Base-by-base conservation (phyloP, 305 asterid genomes). In the Solanum aculeatissimum region DNA sequence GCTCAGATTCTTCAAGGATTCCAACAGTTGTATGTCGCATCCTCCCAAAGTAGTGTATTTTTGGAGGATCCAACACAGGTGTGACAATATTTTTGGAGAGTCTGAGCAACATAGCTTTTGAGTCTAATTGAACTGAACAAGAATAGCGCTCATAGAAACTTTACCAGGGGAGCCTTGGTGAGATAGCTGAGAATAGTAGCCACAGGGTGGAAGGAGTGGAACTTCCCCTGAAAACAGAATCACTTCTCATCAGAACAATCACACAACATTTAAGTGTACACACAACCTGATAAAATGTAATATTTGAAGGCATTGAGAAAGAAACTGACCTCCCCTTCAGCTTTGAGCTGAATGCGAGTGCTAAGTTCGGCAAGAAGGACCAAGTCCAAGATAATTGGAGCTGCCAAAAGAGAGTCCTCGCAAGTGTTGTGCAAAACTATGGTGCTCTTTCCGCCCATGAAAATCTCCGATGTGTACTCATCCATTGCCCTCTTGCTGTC, bases 401-500 rank as follows among this genome's bases (percentile, higher is more conserved):
- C 97, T 3, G 99, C 99, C 54, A 96, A 86, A 81, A 96, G 98
- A 15, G 99, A 96, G 88, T 96, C 99, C 91, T 96, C 97, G 25
- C 99, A 96, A 3, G 98, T 94, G 87, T 95, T 96, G 95, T 95
- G 99, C 86, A 96, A 55, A 51, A 95, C 99, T 8, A 96, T 93
- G 25, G 99, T 96, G 93, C 87, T 96, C 81, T 87, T 92, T 13
- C 99, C 98, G 42, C 99, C 99, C 98, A 96, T 91, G 92, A 96
- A 96, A 72, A 96, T 96, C 92, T 96, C 99, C 3, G 99, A 96
- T 0, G 95, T 96, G 95, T 96, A 96, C 88, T 95, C 99, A 51
- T 96, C 99, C 99, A 96, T 96, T 0, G 99, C 99, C 82, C 99
- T 90, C 89, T 96, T 96, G 91, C 99, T 96, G 77, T 96, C 99